Conservation (phyloP, 2,329 filamentous ascomycete species). For the Dissoconium aciculare region DNA sequence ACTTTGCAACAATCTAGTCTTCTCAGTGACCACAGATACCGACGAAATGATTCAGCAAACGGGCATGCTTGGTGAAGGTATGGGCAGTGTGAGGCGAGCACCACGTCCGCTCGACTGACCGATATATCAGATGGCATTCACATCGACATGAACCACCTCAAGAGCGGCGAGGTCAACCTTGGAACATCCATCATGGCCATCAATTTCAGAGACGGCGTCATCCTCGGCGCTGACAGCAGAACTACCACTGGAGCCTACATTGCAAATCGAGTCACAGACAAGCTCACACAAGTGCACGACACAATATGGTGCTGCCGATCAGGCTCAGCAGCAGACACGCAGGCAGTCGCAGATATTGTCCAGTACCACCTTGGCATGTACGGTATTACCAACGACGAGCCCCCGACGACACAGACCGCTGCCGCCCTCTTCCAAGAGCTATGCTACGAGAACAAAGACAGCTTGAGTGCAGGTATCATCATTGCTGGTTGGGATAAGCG, state of each 20-base stretch:
- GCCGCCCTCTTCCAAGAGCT: slow-evolving; percentile 95
- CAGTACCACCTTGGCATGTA: slow-evolving; percentile 93
- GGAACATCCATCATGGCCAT: slow-evolving; percentile 99
- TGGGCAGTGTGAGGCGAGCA: too few relatives aligned
- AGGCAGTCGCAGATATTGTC: slow-evolving; percentile 95
- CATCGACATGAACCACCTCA: slow-evolving; percentile 95
- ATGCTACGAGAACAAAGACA: slow-evolving; percentile 95
- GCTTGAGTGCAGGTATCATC: slow-evolving; percentile 83
- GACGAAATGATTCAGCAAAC: slow-evolving; percentile 24
- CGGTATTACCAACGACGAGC: slow-evolving; percentile 74
- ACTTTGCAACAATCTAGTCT: too few relatives aligned
- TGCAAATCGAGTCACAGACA: slow-evolving; percentile 97
- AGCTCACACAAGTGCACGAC: slow-evolving; percentile 94
- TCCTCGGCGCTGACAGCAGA: slow-evolving; percentile 91
- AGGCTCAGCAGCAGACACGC: slow-evolving; percentile 91
- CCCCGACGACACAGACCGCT: slow-evolving; percentile 86
- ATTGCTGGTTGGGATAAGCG: slow-evolving; percentile 96
- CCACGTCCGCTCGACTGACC: too few relatives aligned
- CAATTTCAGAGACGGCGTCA: slow-evolving; percentile 96
- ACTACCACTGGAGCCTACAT: slow-evolving; percentile 98
- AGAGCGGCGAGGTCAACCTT: slow-evolving; percentile 97
- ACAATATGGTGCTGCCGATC: slow-evolving; percentile 99
- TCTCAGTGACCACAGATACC: too few relatives aligned
- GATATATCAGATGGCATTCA: slow-evolving; percentile 77
- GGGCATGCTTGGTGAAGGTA: slow-evolving; percentile 29